Conservation (phyloP, 2,329 filamentous ascomycete genomes). For the Bipolaris bicolor region DNA sequence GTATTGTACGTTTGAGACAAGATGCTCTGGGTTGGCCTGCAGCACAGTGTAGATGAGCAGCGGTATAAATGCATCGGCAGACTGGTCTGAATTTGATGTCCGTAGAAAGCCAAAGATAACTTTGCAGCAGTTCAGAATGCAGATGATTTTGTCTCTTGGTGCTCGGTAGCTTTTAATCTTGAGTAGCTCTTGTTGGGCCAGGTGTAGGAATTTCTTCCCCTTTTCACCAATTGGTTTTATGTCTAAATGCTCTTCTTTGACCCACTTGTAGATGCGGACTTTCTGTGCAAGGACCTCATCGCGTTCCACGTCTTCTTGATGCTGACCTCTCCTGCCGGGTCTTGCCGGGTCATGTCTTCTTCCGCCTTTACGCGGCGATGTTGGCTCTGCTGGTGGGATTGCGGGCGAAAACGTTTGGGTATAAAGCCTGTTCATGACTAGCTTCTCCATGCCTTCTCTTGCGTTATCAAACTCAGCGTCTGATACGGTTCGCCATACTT, state of each 20-base stretch:
- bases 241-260: conserved; percentile 90
- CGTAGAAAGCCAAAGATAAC: conserved; percentile 96
- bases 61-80: conserved; percentile 89
- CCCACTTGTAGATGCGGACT: conserved; percentile 95
- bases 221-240: conserved; percentile 85
- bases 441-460: conserved; percentile 97
- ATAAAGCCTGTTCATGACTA: conserved; percentile 98
- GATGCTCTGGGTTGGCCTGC: conserved; percentile 90
- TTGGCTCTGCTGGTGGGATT: conserved; percentile 79
- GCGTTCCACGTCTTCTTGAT: conserved; percentile 96
- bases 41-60: conserved; percentile 95
- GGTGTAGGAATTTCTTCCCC: conserved; percentile 81
- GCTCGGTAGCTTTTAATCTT: conserved; percentile 98
- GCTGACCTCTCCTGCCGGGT: conserved; percentile 88
- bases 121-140: conserved; percentile 97
- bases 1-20: conserved; percentile 98
- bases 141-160: conserved; percentile 98
- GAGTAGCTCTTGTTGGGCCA: conserved; percentile 91
- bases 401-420: conserved; percentile 94
- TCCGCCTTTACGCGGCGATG: conserved; percentile 71
- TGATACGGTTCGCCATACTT: conserved; percentile 94
- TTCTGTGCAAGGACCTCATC: conserved; percentile 97
- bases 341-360: conserved; percentile 65
- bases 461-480: conserved; percentile 99
- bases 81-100: conserved; percentile 91